Base-by-base conservation (phyloP, 108 stramenopile genomes). In the Fistulifera solaris region DNA sequence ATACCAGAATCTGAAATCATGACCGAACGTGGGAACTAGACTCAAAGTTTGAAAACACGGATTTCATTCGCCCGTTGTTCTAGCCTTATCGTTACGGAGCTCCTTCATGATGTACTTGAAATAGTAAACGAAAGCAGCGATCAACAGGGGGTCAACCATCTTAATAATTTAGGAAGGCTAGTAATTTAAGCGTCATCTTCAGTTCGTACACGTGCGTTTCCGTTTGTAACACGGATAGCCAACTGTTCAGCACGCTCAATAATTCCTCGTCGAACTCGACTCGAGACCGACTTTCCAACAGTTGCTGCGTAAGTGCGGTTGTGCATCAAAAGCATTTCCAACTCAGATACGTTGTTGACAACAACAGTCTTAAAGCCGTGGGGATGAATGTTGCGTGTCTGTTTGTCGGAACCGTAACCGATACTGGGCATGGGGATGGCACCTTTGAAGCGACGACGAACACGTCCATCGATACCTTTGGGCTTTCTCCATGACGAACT, bases 311-410 rank as follows among this genome's bases (percentile, higher is more conserved):
- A 98, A 51, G 95, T 99, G 51, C 96, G 85, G 95, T 99, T 99
- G 94, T 98, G 96, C 99, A 99, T 98, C 87, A 99, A 88, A 44
- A 99, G 88, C 81, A 99, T 94, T 75, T 99, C 99, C 58, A 99
- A 77, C 61, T 99, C 99, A 24, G 76, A 48, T 48, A 95, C 93
- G 71, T 98, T 98, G 73, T 77, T 76, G 40, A 99, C 94, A 66
- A 96, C 84, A 59, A 97, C 97, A 59, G 87, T 89, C 75, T 92
- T 84, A 94, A 99, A 99, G 58, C 99, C 99, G 66, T 94, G 92
- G 56, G 99, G 99, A 46, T 94, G 85, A 41, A 98, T 59, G 78
- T 98, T 95, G 51, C 96, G 82, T 45, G 96, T 98, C 67, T 87
- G 82, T 82, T 97, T 98, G 79, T 98, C 87, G 52, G 95, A 94